Evolutionary conservation across 2,329 filamentous ascomycete genomes (phyloP).

Genomic region (Chalaropsis ovoidea): DNA sequence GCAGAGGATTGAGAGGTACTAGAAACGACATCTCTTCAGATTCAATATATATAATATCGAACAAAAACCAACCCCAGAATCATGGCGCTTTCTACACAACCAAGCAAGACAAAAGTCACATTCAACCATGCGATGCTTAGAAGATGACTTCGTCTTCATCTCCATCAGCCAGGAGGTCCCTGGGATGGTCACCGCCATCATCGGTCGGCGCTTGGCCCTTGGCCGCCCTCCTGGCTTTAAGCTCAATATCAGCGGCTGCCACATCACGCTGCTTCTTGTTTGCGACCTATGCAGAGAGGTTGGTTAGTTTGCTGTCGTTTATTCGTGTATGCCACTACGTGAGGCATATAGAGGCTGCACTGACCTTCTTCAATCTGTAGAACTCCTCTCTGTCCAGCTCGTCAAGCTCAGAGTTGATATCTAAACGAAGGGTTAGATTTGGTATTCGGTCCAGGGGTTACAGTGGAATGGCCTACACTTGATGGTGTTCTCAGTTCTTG

Average conservation of each 20-base stretch:
- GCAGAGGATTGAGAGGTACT: neutral
- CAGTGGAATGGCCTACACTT: conserved; percentile 55
- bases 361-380: conserved; percentile 81
- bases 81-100: neutral
- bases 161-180: conserved; percentile 62
- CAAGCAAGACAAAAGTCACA: neutral
- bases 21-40: neutral
- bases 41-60: conserved; percentile 13
- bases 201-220: conserved; percentile 34
- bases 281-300: conserved; percentile 45
- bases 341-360: neutral
- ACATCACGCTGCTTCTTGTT: conserved; percentile 73
- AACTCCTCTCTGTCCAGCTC: conserved; percentile 97
- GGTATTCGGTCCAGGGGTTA: neutral
- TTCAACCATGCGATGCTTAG: conserved; percentile 34
- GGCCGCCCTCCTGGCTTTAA: conserved; percentile 59
- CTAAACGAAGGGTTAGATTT: conserved; percentile 33
- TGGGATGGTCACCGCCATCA: conserved; percentile 37
- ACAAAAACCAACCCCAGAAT: neutral
- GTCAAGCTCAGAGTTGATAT: conserved; percentile 97
- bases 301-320: neutral
- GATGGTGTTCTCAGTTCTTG: conserved; percentile 97
- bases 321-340: neutral
- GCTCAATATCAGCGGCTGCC: conserved; percentile 60
- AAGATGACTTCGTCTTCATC: conserved; percentile 85